phyloP scores from a whole-genome alignment of 1,284 basidiomycete genomes.

The Cystobasidiaceae sp. region DNA sequence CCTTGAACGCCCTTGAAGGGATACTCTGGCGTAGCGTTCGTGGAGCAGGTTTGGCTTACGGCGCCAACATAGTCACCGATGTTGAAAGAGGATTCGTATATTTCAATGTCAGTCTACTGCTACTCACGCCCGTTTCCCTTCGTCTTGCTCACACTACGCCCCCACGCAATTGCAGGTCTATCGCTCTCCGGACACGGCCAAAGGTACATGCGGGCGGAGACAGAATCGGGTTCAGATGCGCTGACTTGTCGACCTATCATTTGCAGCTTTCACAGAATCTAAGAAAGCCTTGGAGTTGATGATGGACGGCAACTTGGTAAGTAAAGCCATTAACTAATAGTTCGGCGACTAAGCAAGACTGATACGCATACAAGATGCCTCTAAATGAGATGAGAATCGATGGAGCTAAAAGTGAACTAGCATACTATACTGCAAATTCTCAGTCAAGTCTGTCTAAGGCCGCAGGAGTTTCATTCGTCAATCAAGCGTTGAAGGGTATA shows the following conservation, averaged over 20 bases:
- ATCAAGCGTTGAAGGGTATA: slow-evolving; percentile 78
- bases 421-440: slow-evolving; percentile 71
- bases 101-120: slow-evolving; percentile 66
- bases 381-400: slow-evolving; percentile 80
- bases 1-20: slow-evolving; percentile 89
- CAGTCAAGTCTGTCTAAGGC: slow-evolving; percentile 83
- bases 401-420: slow-evolving; percentile 84
- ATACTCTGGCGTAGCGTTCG: slow-evolving; percentile 79
- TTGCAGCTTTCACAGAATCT: slow-evolving; percentile 25
- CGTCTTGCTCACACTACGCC: slow-evolving; percentile 44
- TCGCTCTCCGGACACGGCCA: slow-evolving; percentile 65
- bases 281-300: slow-evolving; percentile 64
- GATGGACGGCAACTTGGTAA: slow-evolving; percentile 67
- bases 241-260: not conserved
- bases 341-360: not conserved
- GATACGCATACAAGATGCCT: slow-evolving; percentile 63
- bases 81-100: slow-evolving; percentile 73
- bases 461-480: slow-evolving; percentile 68
- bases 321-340: slow-evolving; percentile 30
- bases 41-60: slow-evolving; percentile 89
- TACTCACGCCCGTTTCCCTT: not conserved
- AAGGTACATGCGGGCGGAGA: not conserved
- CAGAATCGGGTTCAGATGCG: not conserved
- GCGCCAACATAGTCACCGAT: slow-evolving; percentile 72
- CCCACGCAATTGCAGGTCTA: slow-evolving; percentile 39